Conservation (phyloP, 106 monocot species). For the Apostasia ramifera region DNA sequence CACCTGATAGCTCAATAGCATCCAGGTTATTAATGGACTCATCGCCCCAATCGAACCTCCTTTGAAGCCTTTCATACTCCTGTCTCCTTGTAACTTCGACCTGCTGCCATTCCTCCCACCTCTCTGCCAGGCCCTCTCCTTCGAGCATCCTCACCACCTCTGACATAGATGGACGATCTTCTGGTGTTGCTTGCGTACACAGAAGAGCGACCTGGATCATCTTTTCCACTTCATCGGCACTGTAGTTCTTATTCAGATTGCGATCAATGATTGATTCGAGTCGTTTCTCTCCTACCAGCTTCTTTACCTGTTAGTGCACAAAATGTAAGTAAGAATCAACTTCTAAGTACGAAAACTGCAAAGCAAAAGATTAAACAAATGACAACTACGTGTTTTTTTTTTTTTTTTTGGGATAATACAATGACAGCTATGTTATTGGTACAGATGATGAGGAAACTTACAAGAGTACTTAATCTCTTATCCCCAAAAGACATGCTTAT, state of each 20-base stretch:
- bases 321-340: not conserved
- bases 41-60: slow-evolving; percentile 60
- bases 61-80: slow-evolving; percentile 50
- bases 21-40: slow-evolving; percentile 49
- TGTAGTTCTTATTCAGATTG: slow-evolving; percentile 40
- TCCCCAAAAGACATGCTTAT: too few species aligned
- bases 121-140: slow-evolving; percentile 60
- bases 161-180: slow-evolving; percentile 70
- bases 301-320: slow-evolving; percentile 42
- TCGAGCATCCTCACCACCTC: slow-evolving; percentile 76
- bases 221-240: slow-evolving; percentile 49
- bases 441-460: too few species aligned
- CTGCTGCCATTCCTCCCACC: slow-evolving; percentile 79
- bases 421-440: too few species aligned
- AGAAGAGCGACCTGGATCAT: slow-evolving; percentile 69
- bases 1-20: slow-evolving; percentile 62
- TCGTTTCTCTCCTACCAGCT: slow-evolving; percentile 39
- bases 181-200: slow-evolving; percentile 58
- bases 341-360: not conserved
- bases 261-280: slow-evolving; percentile 47
- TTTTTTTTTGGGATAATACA: too few species aligned
- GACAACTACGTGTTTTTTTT: not conserved
- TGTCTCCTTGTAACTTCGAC: slow-evolving; percentile 44
- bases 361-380: not conserved
- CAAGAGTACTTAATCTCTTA: too few species aligned